Evolutionary conservation across 345 rosid genomes (phyloP), one percentile per base, ranked within the genome.

Genomic region (Litchi chinensis): DNA sequence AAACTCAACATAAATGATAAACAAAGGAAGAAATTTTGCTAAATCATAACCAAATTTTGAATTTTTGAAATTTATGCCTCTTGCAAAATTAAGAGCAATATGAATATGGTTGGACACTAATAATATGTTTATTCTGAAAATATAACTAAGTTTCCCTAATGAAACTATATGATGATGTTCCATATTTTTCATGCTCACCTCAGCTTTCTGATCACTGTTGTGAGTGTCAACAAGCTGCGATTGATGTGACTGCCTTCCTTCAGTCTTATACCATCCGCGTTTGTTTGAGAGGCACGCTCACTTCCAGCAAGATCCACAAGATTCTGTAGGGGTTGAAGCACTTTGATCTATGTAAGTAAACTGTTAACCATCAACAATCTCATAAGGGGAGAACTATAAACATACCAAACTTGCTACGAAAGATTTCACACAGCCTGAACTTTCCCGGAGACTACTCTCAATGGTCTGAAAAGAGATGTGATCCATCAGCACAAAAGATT

Each of bases 221-320:
- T 90, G 37, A 95, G 95, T 26, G 98, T 95, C 90, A 95, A 82
- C 82, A 95, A 88, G 83, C 99, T 95, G 43, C 97, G 95, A 80
- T 95, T 95, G 68, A 93, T 95, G 81, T 95, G 99, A 81, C 93
- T 90, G 24, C 98, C 98, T 88, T 95, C 99, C 87, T 95, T 95
- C 79, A 93, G 84, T 82, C 98, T 88, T 68, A 83, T 78, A 54
- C 98, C 98, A 87, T 85, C 92, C 12, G 97, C 90, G 70, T 92
- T 91, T 81, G 99, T 95, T 85, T 92, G 97, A 77, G 90, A 87
- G 68, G 88, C 93, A 75, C 98, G 98, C 79, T 95, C 98, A 79
- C 98, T 95, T 81, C 98, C 99, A 81, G 99, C 99, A 71, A 95
- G 98, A 86, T 95, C 99, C 79, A 95, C 99, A 64, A 95, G 94